Conservation (phyloP, 108 stramenopile genomes). For the Aurantiochytrium sp. region DNA sequence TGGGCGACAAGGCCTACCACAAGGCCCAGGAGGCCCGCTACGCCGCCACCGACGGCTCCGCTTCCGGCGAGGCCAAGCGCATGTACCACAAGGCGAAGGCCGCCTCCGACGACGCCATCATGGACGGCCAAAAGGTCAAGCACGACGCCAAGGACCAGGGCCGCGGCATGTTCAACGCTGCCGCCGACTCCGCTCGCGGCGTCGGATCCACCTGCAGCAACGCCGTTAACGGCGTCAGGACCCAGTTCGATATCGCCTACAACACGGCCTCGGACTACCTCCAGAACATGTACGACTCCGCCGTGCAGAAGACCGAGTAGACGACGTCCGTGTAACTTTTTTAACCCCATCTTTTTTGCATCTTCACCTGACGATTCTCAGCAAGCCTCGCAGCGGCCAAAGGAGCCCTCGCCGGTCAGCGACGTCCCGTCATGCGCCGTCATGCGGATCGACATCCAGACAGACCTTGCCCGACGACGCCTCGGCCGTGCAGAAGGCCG, state of each 20-base stretch:
- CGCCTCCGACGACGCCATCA: background rate
- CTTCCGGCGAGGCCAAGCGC: background rate
- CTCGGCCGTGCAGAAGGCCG: too few species aligned
- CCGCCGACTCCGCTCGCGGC: background rate
- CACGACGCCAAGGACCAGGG: background rate
- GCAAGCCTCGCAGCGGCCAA: background rate
- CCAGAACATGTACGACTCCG: background rate
- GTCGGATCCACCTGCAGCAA: background rate
- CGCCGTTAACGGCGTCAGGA: background rate
- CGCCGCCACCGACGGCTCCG: background rate
- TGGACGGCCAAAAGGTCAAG: background rate
- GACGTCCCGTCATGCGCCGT: too few species aligned
- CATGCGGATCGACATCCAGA: too few species aligned
- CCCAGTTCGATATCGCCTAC: background rate
- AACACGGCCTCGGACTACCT: background rate
- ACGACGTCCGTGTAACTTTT: background rate
- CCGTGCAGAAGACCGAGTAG: background rate
- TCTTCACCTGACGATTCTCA: background rate
- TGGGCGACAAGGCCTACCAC: background rate
- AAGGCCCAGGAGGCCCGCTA: background rate
- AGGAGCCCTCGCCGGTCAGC: background rate
- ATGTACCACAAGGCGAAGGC: background rate
- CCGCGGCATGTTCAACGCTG: background rate
- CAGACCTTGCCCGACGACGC: too few species aligned
- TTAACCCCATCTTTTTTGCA: background rate